Base-by-base conservation (phyloP, 2,329 filamentous ascomycete genomes). In the Aureobasidium namibiae region DNA sequence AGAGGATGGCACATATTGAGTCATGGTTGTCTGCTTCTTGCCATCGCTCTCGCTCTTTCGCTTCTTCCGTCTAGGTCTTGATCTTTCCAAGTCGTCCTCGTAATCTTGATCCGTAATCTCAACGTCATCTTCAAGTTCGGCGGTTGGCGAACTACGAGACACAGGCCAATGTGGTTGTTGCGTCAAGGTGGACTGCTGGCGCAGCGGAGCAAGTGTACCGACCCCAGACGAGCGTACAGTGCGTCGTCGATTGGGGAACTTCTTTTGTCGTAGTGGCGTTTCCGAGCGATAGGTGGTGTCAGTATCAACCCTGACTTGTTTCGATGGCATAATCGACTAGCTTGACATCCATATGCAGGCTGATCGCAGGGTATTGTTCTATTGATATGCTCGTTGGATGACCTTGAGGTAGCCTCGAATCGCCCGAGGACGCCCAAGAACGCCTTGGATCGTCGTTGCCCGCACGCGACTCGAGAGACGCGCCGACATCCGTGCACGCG, bases 1-100 rank as follows among this genome's bases (percentile, higher is more conserved):
- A 18, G 50, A 60, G 16, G 53, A 45, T 14, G 44, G 61, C 11
- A 50, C 61, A 11, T 63, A 63, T 45, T 65, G 63, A 11, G 63
- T 65, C 45, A 65, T 45, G 16, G 63, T 65, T n/a, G 60, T 52
- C 42, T 65, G 62, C 18, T 31, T 49, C 42, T 59, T 63, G 38
- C 53, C 50, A 14, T 53, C 34, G 16, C 18, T 16, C n/a, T 26
- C 29, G 13, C 34, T 61, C 48, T 50, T 61, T 31, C 59, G 33
- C 41, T 59, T 62, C 61, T 62, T 62, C 39, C 48, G 54, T 18
- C 31, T 52, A 3, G 57, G 57, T n/a, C 45, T 36, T 36, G 23
- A 21, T 16, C 14, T 42, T 23, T 50, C 38, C 31, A 49, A 16
- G 16, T 62, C 54, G 13, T 56, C 41, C 16, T 61, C 57, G 6